Evolutionary conservation across 164 flowering plant genomes (phyloP), one percentile per base, ranked within the genome.

Genomic region (Chloranthus sessilifolius): DNA sequence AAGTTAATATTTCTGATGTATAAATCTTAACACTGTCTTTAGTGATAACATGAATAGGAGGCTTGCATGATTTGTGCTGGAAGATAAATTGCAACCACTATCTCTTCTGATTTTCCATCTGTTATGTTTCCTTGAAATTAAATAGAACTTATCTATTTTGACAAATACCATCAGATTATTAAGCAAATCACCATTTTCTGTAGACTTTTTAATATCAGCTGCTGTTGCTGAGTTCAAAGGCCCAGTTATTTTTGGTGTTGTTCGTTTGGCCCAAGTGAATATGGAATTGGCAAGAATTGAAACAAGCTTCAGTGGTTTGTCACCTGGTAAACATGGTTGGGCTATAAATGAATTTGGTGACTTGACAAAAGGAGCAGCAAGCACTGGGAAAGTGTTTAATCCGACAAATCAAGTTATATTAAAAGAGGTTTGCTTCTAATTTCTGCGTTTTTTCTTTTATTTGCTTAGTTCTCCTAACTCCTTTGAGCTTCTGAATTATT

Each of bases 211-310:
- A 47, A 64, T 92, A 28, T 92, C 97, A 33, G 91, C 97, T 43
- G 95, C 92, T 50, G 99, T 92, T 56, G 77, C 97, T 23, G 99
- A 92, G 62, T 88, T 88, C 61, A 92, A 92, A 71, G 95, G 99
- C 49, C 99, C 97, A 4, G 64, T 67, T 42, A 64, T 86, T 30
- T 85, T 79, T 69, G 99, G 97, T 17, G 99, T 92, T 36, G 95
- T 84, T 65, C 87, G 99, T 15, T 47, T 92, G 36, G 95, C 91
- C 34, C 99, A 92, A 76, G 88, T 81, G 40, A 88, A 58, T 48
- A 88, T 92, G 95, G 95, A 92, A 59, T 68, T 84, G 67, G 86
- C 95, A 36, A 70, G 88, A 66, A 65, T 92, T 62, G 99, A 86
- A 60, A 97, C 99, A 60, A 77, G 56, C 62, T 92, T 92, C 55